Base-by-base conservation (phyloP, 805 yeast species). In the Metschnikowia colocasiae region DNA sequence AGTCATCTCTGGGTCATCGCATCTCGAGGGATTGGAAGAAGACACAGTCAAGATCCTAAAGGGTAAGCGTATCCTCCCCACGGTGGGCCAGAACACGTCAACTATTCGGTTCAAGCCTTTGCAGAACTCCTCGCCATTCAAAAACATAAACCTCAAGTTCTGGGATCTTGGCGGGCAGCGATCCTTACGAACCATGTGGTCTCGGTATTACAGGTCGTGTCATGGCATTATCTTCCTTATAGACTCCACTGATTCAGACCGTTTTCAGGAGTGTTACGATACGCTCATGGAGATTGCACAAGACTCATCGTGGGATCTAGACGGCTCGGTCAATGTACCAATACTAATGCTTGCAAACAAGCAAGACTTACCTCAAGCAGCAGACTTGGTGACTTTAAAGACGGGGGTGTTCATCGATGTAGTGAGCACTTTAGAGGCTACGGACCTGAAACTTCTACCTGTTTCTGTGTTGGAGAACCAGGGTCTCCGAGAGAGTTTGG, bases 101-200 rank as follows among this genome's bases (percentile, higher is more conserved):
- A 67, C 74, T 23, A 63, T 71, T 16, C 63, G 64, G 46, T 69
- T 64, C 48, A 54, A 54, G 43, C 40, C 54, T 19, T 29, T 33
- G 22, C 64, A 67, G 65, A 50, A 58, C 40, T 48, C 66, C 23
- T 57, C 63, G 4, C 65, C 65, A 36, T 67, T 64, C 56, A 71
- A 74, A 47, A 73, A 71, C 47, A 69, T 76, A 47, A 69, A 73
- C 43, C 71, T 94, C 47, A 91, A 90, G 60, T 80, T 94, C 59
- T 92, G 98, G 98, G 99, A 92, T 64, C 82, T 92, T 34, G 98
- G 98, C 9, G 99, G 99, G 10, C 99, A 92, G 65, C 84, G 83
- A 60, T 74, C 85, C n/a, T 71, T 92, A 40, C 74, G 98, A 40
- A 71, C 80, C 25, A 75, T 94, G 75, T 92, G 99, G 99, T 76